Evolutionary conservation across 129 eudicot species (phyloP), one percentile per base, ranked within the genome.

Genomic region (Deinandra increscens): DNA sequence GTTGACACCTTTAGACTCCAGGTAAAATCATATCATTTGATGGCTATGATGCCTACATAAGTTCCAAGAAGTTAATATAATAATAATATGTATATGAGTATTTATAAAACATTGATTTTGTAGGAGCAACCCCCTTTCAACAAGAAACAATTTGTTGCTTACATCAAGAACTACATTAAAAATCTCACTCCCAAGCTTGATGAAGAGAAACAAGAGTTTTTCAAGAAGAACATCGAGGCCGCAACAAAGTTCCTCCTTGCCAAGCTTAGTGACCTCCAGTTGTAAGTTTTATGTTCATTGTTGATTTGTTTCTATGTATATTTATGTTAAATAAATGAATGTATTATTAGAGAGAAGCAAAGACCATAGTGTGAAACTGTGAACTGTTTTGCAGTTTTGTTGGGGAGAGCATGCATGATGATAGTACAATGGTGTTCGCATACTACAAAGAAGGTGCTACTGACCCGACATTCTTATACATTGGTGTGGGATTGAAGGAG

Each of bases 1-100:
- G 91, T 88, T 74, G 91, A 88, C 69, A 88, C 96, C 42, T 88
- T 88, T 54, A 83, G 96, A 69, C 91, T 88, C 26, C 96, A 88
- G 85, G 94, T 86, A 49, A 37, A n/a, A n/a, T n/a, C n/a, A 66
- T 29, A 56, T 1, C 10, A 12, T 38, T 2, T 26, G 18, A 23
- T 17, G 6, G 33, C 45, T 31, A 36, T 77, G n/a, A 60, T 3
- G 14, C 43, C 7, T 51, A 18, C 6, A 10, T 56, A 31, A 37
- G 48, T 5, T 56, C 12, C 10, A 43, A 19, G 20, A 7, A 26
- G 19, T 62, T 5, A 14, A 11, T n/a, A n/a, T n/a, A n/a, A n/a
- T n/a, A n/a, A n/a, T n/a, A n/a, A n/a, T 44, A 7, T 29, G 5
- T 15, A 29, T 34, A 29, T 54, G 2, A 42, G 26, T 19, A 9